These are phyloP conservation scores for Mycosphaerelloides madeirae DNA, from an alignment of 2,329 filamentous ascomycete genomes.

Conservation along the genomic window DNA sequence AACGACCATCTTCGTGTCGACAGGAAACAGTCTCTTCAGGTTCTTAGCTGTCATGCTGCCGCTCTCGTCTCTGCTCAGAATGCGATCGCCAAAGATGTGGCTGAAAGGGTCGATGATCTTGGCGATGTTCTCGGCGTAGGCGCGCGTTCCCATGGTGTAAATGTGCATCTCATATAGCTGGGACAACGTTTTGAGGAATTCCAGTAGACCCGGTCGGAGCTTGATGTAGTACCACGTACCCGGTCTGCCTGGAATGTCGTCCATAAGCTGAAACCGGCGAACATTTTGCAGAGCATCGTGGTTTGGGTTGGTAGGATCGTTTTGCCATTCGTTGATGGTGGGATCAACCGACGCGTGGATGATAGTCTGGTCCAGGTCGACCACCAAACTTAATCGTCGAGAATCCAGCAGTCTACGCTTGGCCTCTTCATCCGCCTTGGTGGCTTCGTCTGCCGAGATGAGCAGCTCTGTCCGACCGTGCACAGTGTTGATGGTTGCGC, in stretches of 20 bases:
- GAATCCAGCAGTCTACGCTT: conserved; percentile 76
- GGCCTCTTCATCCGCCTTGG: conserved; percentile 75
- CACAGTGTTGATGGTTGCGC: conserved; percentile 89
- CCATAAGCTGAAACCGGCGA: conserved; percentile 77
- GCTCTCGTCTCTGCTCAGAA: conserved; percentile 95
- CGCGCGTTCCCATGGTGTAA: conserved; percentile 97
- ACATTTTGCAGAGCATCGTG: conserved; percentile 87
- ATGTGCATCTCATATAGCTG: conserved; percentile 91
- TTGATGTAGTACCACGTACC: conserved; percentile 99
- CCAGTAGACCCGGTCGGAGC: conserved; percentile 76
- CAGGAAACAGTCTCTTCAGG: conserved; percentile 84
- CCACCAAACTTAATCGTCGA: conserved; percentile 85
- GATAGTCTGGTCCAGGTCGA: conserved; percentile 96
- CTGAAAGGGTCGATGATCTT: conserved; percentile 87
- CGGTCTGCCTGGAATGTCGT: conserved; percentile 72
- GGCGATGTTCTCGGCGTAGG: conserved; percentile 90
- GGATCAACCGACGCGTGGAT: conserved; percentile 97
- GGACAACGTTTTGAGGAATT: conserved; percentile 74
- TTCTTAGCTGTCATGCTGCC: conserved; percentile 89
- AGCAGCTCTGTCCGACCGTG: conserved; percentile 85
- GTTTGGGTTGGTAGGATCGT: conserved; percentile 82
- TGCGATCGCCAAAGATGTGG: conserved; percentile 86
- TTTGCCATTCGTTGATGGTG: conserved; percentile 92
- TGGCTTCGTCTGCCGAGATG: conserved; percentile 77
- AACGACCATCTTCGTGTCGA: conserved; percentile 98